phyloP scores from a whole-genome alignment of 495 filamentous ascomycete genomes.

The Xylaria curta region DNA sequence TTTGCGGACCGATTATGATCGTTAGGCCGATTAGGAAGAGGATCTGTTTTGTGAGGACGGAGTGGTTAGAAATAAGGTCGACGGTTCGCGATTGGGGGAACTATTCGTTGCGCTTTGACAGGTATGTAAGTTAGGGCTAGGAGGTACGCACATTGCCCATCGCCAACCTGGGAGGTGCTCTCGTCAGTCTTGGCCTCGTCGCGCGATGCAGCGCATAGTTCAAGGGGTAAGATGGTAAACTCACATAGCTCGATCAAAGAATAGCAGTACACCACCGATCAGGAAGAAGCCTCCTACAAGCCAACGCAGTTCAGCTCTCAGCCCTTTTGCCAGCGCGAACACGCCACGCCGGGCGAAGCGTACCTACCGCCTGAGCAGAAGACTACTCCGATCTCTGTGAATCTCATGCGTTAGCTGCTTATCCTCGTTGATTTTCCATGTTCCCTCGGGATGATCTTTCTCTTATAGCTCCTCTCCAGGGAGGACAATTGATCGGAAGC shows the following conservation, averaged over 20 bases:
- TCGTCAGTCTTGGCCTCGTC: slow-evolving; percentile 1
- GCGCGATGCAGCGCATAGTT: slow-evolving; percentile 8
- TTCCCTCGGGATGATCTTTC: neutral
- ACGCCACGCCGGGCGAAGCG: slow-evolving; percentile 22
- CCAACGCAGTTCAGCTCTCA: slow-evolving; percentile 28
- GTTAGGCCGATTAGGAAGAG: slow-evolving; percentile 96
- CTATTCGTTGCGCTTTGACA: neutral
- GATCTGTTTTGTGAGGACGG: slow-evolving; percentile 61
- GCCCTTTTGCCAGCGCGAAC: slow-evolving; percentile 29
- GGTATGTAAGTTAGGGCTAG: neutral
- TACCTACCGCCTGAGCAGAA: slow-evolving; percentile 94
- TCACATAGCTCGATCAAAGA: slow-evolving; percentile 95
- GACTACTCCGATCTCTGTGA: slow-evolving; percentile 86
- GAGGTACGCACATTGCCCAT: slow-evolving; percentile 78
- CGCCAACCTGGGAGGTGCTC: slow-evolving; percentile 63
- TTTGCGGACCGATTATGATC: slow-evolving; percentile 90
- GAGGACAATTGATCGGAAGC: neutral
- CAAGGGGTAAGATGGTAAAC: slow-evolving; percentile 53
- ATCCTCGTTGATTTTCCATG: neutral
- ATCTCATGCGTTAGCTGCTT: slow-evolving; percentile 18
- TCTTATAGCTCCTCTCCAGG: neutral
- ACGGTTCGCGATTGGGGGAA: neutral
- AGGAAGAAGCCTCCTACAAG: slow-evolving; percentile 85
- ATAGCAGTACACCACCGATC: slow-evolving; percentile 88
- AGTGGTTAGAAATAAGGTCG: slow-evolving; percentile 3